Base-by-base conservation (phyloP, 805 yeast species). In the Zygotorulaspora sp. region DNA sequence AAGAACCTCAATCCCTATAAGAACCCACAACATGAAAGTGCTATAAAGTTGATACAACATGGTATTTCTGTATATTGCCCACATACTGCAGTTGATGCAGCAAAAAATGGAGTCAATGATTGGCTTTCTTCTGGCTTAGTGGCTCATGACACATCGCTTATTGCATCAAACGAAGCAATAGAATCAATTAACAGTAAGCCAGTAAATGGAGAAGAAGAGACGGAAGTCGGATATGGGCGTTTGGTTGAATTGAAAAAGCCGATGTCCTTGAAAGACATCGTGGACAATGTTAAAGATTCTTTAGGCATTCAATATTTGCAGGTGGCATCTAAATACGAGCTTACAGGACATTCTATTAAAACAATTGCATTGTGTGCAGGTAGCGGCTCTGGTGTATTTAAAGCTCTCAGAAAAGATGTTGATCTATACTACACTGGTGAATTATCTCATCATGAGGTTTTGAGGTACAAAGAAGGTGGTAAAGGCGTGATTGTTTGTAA, bases 61-160 rank as follows among this genome's bases (percentile, higher is more conserved):
- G 83, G 85, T n/a, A 75, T 92, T 40, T 76, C 88, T 33, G 98
- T 92, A 1, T 92, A 92, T 59, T 82, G 82, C 38, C 98, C 99
- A 17, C 99, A 92, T 57, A 90, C 98, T 1, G 88, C 97, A 0
- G 83, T 92, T 3, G 98, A 92, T 62, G 90, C 97, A 16, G 92
- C 92, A 7, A 61, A 63, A 9, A 83, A 82, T n/a, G 98, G 98
- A 15, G 96, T 92, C 45, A 92, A 92, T 50, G 97, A 88, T 58
- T 92, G 95, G 83, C 68, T 92, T 28, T 83, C 76, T 1, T 77
- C 74, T 25, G 84, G 85, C 2, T 62, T 82, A 5, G 53, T 74
- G 2, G 53, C 60, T 0, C 55, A 58, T 2, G 44, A 46, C 12
- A 32, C 23, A 6, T 22, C 39, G 5, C 14, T 38, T 6, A 36